Evolutionary conservation across 2,329 filamentous ascomycete genomes (phyloP), one percentile per base, ranked within the genome.

Genomic region (Talaromyces funiculosus): DNA sequence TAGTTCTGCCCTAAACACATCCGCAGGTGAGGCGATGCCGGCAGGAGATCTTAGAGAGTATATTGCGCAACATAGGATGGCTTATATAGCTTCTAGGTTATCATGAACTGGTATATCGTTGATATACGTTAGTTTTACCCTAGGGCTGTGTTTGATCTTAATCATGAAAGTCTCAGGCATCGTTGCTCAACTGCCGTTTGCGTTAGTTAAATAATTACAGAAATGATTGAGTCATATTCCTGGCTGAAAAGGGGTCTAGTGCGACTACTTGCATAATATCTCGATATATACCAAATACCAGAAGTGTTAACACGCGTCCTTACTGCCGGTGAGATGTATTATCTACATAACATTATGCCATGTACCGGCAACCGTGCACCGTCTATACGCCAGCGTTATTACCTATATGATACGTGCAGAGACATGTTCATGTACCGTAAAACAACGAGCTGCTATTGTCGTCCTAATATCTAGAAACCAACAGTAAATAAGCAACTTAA

Each of bases 11-110:
- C 61, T 63, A 1, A 72, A 59, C 1, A 61, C 12, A 42, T 63
- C 42, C 8, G 9, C 22, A 37, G 37, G 35, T 33, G 47, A 22
- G 2, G 55, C 24, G 31, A 62, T 60, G 4, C 71, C 72, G 6
- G 59, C 64, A 0, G 66, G 54, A 1, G 69, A 69, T 51, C 71
- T 49, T 9, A 59, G 16, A 49, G 20, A 72, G 57, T 38, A 72
- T 4, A 73, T 66, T 0, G 71, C 71, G 56, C 66, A 72, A 42
- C 68, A 72, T 1, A 75, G 57, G 8, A 74, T 66, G 2, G 67
- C 68, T 57, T 75, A 72, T 51, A 75, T 72, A 0, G 71, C 68
- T 60, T 72, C 67, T 0, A 74, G 57, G 43, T 64, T 72, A 45
- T 73, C 69, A 18, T 59, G 35, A 18, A 54, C 54, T n/a, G 65